A percentile compares a stretch with the other conserved stretches of the same genome.
phyloP scores from a whole-genome alignment of 805 yeast genomes.

The Cyberlindnera xylosilytica region DNA sequence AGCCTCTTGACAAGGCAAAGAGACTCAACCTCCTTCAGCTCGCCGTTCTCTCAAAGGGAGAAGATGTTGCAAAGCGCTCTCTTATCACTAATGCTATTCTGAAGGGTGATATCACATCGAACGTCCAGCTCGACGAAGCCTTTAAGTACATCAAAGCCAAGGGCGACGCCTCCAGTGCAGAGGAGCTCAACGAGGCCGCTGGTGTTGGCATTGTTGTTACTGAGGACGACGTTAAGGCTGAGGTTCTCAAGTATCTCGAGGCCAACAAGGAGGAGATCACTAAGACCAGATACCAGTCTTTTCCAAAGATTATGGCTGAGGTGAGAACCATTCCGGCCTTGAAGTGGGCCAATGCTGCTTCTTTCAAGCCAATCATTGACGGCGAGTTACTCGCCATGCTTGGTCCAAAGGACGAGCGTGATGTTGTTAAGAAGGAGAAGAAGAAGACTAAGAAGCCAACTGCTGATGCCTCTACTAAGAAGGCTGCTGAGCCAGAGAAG shows the following conservation, averaged over 20 bases:
- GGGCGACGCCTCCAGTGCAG: constrained; percentile 42
- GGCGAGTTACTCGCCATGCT: constrained; percentile 62
- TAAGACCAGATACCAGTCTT: constrained; percentile 72
- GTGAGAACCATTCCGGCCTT: constrained; percentile 69
- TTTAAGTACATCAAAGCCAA: constrained; percentile 63
- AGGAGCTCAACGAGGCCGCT: constrained; percentile 56
- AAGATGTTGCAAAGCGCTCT: constrained; percentile 43
- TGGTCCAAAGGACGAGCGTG: constrained; percentile 97
- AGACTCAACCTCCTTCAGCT: constrained; percentile 70
- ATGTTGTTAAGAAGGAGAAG: constrained; percentile 74
- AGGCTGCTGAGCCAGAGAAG: constrained; percentile 18
- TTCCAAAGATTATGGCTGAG: constrained; percentile 75
- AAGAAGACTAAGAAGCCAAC: constrained; percentile 55
- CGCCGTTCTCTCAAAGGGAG: constrained; percentile 67
- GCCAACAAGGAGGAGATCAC: constrained; percentile 56
- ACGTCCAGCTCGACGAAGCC: constrained; percentile 78
- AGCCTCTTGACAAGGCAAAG: constrained; percentile 52
- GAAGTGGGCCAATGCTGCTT: constrained; percentile 89
- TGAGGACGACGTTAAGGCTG: constrained; percentile 57
- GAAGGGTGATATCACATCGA: constrained; percentile 60
- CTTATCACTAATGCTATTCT: constrained; percentile 59
- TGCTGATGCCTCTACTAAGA: constrained; percentile 28
- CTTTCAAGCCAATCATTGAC: constrained; percentile 86
- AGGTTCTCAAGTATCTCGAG: constrained; percentile 58
- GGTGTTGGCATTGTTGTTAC: constrained; percentile 82